Base-by-base conservation (phyloP, 2,329 filamentous ascomycete genomes). In the Blastomyces percursus region DNA sequence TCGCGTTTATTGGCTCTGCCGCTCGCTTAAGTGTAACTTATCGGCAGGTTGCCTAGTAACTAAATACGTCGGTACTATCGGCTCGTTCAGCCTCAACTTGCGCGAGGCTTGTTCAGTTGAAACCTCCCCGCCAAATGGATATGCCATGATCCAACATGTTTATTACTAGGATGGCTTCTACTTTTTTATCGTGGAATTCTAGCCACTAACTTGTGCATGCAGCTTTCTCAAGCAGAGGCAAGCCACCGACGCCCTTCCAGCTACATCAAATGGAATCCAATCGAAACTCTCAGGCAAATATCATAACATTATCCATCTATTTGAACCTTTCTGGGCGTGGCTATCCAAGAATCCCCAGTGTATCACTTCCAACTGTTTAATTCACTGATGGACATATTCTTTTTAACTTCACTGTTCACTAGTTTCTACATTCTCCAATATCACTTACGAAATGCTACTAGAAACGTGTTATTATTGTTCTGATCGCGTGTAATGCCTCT, bases 201-300 rank as follows among this genome's bases (percentile, higher is more conserved):
- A n/a, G 4, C 46, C 40, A 16, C 42, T 30, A n/a, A 24, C 16
- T 35, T 59, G 40, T 32, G 24, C 30, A 46, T 32, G 24, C 30
- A 46, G 21, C 32, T n/a, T 16, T 16, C 35, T 40, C 42, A 48
- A 42, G 40, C 21, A 59, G 40, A 46, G 42, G 40, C 16, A 59
- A 59, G 40, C 40, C 24, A 11, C 40, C 44, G 27, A 48, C 56
- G 56, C 56, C 56, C 42, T 59, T 46, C n/a, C 7, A 35, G 30
- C n/a, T 12, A 46, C 35, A 57, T 48, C 61, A 57, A 57, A 61
- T 66, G 62, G 65, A 66, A 66, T 24, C 60, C 59, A 32, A 50
- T 63, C 61, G 65, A 66, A 66, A 48, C 61, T 42, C 44, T 54
- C 48, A 50, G 51, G 44, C 54, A 50, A 55, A 38, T 42, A 40